A percentile compares a stretch with the other conserved stretches of the same genome.
phyloP scores from a whole-genome alignment of 2,329 filamentous ascomycete species.

The Esteya vermicola region DNA sequence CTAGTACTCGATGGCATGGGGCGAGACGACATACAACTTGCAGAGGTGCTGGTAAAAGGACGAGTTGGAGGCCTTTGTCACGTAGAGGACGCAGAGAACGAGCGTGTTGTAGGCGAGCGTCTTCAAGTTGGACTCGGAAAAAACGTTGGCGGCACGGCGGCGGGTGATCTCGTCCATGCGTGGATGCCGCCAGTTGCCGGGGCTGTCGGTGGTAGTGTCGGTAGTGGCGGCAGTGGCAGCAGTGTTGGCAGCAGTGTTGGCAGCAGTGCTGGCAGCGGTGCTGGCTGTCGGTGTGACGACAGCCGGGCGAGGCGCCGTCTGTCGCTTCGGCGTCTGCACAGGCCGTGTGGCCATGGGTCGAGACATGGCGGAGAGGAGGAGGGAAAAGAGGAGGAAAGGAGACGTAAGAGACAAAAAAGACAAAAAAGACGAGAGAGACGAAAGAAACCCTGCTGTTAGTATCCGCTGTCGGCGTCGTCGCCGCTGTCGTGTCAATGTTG shows the following conservation, averaged over 20 bases:
- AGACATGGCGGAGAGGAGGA: neutral
- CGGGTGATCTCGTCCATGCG: slow-evolving; percentile 73
- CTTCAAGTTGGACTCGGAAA: slow-evolving; percentile 62
- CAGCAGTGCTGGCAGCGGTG: too few species aligned
- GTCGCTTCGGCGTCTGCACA: slow-evolving; percentile 2
- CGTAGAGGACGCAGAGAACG: slow-evolving; percentile 16
- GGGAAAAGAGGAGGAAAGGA: neutral
- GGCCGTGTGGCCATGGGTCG: neutral
- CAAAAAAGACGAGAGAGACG: neutral
- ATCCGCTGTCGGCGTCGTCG: neutral
- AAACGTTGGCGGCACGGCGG: slow-evolving; percentile 64
- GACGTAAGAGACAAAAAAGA: neutral
- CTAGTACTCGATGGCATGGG: too few species aligned
- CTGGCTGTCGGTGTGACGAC: neutral
- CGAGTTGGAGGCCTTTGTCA: slow-evolving; percentile 3
- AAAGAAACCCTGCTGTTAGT: neutral
- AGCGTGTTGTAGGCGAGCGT: slow-evolving; percentile 54
- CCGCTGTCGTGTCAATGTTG: neutral
- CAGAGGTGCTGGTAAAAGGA: slow-evolving; percentile 20
- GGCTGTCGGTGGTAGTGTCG: slow-evolving; percentile 31
- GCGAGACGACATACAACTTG: slow-evolving; percentile 18
- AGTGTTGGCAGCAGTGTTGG: too few species aligned
- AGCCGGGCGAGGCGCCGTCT: neutral
- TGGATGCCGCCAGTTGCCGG: slow-evolving; percentile 85
- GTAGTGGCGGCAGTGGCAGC: too few species aligned